Conservation (phyloP, 306 rosid species). For the Alnus glutinosa region DNA sequence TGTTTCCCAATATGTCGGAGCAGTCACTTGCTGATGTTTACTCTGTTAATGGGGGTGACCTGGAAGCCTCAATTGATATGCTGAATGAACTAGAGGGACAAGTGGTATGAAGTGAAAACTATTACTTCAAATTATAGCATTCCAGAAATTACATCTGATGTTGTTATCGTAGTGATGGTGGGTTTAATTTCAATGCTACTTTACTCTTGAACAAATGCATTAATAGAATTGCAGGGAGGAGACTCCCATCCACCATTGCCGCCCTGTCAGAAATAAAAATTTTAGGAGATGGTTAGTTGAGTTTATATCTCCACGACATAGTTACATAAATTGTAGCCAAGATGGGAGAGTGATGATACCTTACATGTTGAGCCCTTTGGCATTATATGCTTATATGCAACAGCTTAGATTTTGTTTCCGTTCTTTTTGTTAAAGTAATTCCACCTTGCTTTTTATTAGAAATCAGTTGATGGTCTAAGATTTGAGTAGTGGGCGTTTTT, state of each 20-base stretch:
- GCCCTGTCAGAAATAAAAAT: not conserved
- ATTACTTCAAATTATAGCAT: not conserved
- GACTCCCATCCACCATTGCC: not conserved
- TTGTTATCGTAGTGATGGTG: not conserved
- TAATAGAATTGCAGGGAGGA: not conserved
- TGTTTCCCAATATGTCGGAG: conserved; percentile 21
- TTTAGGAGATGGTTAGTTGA: not conserved
- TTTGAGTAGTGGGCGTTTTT: not conserved
- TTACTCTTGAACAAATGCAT: not conserved
- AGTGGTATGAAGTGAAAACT: not conserved
- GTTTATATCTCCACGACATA: not conserved
- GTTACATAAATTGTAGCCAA: not conserved
- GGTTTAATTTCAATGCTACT: not conserved
- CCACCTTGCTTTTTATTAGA: not conserved
- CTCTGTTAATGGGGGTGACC: conserved; percentile 14
- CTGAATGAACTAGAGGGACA: conserved; percentile 16
- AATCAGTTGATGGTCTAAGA: not conserved
- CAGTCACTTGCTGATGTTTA: conserved; percentile 23
- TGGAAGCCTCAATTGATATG: conserved; percentile 18
- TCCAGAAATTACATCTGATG: not conserved
- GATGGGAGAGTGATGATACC: not conserved
- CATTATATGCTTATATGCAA: not conserved
- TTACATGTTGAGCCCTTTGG: not conserved
- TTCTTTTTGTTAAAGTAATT: not conserved
- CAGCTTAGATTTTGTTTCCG: not conserved